Evolutionary conservation across 2,329 filamentous ascomycete genomes (phyloP).

Genomic region (Stagonosporopsis tanaceti): DNA sequence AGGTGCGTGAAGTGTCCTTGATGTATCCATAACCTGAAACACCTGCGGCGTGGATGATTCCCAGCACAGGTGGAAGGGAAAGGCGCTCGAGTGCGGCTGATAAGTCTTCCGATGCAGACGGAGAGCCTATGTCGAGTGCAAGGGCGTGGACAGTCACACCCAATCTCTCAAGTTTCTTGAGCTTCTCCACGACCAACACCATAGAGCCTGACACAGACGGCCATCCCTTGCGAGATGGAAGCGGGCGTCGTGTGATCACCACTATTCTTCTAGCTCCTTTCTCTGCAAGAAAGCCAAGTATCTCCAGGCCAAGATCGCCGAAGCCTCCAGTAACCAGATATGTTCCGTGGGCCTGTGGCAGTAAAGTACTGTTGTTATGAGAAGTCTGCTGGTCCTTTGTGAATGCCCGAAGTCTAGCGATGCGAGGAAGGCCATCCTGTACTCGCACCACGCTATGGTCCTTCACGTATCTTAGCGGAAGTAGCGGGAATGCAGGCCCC

Average conservation of each 20-base stretch:
- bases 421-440: constrained; percentile 49
- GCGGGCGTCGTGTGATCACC: constrained; percentile 49
- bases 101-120: constrained; percentile 32
- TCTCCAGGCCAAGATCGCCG: constrained; percentile 52
- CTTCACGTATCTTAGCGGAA: constrained; percentile 20
- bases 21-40: constrained; percentile 51
- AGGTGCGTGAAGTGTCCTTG: constrained; percentile 37
- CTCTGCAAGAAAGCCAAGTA: constrained; percentile 49
- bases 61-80: constrained; percentile 50
- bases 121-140: constrained; percentile 47
- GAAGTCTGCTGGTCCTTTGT: constrained; percentile 25
- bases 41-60: constrained; percentile 54
- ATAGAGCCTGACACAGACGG: constrained; percentile 16
- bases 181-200: constrained; percentile 18
- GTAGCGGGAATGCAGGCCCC: constrained; percentile 11
- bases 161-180: constrained; percentile 28
- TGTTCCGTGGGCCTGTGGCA: constrained; percentile 50
- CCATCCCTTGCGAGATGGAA: constrained; percentile 50
- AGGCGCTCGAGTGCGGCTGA: constrained; percentile 40
- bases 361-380: constrained; percentile 9
- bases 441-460: constrained; percentile 51
- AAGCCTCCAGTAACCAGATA: constrained; percentile 56
- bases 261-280: constrained; percentile 55
- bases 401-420: constrained; percentile 42
- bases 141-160: constrained; percentile 48